These are phyloP conservation scores for Leonotis leonurus DNA, from an alignment of 257 asterid species.

Conservation along the genomic window DNA sequence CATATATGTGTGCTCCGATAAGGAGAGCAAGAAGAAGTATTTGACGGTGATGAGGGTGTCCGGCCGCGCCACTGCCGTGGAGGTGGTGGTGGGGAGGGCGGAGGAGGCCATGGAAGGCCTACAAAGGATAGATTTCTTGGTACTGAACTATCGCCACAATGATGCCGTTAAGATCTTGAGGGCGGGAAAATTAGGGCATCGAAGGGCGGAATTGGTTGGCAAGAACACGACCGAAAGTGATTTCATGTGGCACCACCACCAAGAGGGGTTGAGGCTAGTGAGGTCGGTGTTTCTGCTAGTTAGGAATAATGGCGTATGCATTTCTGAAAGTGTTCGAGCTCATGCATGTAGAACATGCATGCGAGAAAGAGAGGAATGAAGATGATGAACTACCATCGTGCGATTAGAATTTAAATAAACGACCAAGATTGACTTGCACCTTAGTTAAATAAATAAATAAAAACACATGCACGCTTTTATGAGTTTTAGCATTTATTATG, in stretches of 20 bases:
- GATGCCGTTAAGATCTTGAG: slow-evolving; percentile 37
- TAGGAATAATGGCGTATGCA: too few relatives aligned
- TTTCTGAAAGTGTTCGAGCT: too few relatives aligned
- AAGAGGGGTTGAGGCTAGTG: slow-evolving; percentile 48
- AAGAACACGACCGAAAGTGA: slow-evolving; percentile 48
- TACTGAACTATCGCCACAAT: slow-evolving; percentile 45
- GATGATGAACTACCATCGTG: too few relatives aligned
- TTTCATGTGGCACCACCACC: slow-evolving; percentile 51
- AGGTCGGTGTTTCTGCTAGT: slow-evolving; percentile 73
- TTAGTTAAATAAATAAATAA: too few relatives aligned
- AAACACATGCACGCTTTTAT: too few relatives aligned
- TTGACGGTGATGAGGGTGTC: slow-evolving; percentile 29
- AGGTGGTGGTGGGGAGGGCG: slow-evolving; percentile 52
- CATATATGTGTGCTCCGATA: slow-evolving; percentile 59
- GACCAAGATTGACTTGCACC: too few relatives aligned
- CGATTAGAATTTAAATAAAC: too few relatives aligned
- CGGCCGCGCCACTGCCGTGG: slow-evolving; percentile 27
- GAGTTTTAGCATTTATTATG: too few relatives aligned
- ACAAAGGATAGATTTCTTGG: slow-evolving; percentile 58
- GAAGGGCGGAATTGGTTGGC: slow-evolving; percentile 75
- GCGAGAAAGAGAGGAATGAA: too few relatives aligned
- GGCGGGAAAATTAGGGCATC: slow-evolving; percentile 55
- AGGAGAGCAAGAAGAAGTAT: slow-evolving; percentile 42
- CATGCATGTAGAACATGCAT: too few relatives aligned
- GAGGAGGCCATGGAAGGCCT: slow-evolving; percentile 37